phyloP scores from a whole-genome alignment of 345 rosid genomes.

The Triadica sebifera region DNA sequence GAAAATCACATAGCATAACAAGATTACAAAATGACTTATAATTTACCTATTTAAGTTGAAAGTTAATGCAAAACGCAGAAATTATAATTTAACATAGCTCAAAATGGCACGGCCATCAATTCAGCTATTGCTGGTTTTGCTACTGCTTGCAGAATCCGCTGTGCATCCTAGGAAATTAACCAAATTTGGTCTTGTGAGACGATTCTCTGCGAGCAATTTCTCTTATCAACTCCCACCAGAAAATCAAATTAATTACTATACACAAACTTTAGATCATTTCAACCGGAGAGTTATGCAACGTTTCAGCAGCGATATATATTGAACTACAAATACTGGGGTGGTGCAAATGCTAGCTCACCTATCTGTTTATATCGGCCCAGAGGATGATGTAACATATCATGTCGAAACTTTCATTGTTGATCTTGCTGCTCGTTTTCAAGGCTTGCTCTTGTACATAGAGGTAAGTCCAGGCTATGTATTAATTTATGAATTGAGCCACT shows the following conservation, averaged over 20 bases:
- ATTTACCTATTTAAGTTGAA: no score
- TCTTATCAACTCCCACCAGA: constrained; percentile 8
- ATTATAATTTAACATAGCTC: no score
- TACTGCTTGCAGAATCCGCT: constrained; percentile 2
- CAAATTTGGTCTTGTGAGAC: neutral
- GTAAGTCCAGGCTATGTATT: constrained; percentile 1
- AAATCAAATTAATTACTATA: constrained; percentile 19
- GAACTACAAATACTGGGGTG: constrained; percentile 30
- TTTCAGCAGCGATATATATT: constrained; percentile 27
- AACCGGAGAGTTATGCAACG: constrained; percentile 34
- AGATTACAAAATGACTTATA: no score
- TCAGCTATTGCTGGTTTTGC: neutral
- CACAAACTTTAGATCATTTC: constrained; percentile 34
- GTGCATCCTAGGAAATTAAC: neutral
- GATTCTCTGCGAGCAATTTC: neutral
- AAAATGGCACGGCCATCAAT: neutral
- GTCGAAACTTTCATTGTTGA: neutral
- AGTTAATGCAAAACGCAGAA: no score
- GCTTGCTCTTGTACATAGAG: constrained; percentile 30
- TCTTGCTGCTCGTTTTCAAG: constrained; percentile 16
- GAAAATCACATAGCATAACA: no score
- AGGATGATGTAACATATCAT: neutral
- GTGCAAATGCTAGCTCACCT: constrained; percentile 21
- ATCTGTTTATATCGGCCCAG: constrained; percentile 19
- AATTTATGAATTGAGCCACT: no score